Conservation (phyloP, 352 stramenopile species). For the Globisporangium solare region DNA sequence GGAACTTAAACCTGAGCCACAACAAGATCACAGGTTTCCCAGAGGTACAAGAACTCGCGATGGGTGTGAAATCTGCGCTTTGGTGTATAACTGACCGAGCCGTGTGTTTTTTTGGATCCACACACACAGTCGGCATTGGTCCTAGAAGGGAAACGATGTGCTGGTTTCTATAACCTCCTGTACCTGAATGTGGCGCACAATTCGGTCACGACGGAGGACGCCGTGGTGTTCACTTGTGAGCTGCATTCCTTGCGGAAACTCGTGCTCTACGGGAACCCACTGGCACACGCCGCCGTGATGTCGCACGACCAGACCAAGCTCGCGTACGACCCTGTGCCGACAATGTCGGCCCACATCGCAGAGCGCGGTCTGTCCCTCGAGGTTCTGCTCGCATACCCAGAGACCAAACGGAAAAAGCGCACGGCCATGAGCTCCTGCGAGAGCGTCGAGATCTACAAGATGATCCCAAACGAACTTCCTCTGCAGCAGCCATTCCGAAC, state of each 20-base stretch:
- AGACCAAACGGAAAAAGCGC: slow-evolving; percentile 60
- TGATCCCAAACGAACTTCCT: slow-evolving; percentile 60
- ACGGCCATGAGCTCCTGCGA: slow-evolving; percentile 45
- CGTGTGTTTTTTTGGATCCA: too few relatives aligned
- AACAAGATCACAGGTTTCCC: slow-evolving; percentile 75
- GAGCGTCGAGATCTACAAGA: slow-evolving; percentile 81
- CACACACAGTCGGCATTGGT: slow-evolving; percentile 35
- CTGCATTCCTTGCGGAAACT: slow-evolving; percentile 60
- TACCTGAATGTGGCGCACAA: slow-evolving; percentile 80
- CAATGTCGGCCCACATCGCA: slow-evolving; percentile 35
- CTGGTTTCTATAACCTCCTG: slow-evolving; percentile 57
- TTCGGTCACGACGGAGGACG: slow-evolving; percentile 43
- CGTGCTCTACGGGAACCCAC: slow-evolving; percentile 71
- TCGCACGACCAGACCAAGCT: slow-evolving; percentile 64
- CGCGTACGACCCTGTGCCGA: slow-evolving; percentile 65
- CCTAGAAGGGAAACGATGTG: slow-evolving; percentile 51
- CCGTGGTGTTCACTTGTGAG: slow-evolving; percentile 38
- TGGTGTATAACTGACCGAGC: too few relatives aligned
- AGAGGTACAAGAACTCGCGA: slow-evolving; percentile 25
- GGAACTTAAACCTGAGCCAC: slow-evolving; percentile 74
- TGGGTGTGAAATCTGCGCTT: too few relatives aligned
- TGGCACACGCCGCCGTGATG: slow-evolving; percentile 51
- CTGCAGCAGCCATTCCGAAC: slow-evolving; percentile 52
- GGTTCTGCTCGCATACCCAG: slow-evolving; percentile 58
- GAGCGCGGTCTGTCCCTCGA: slow-evolving; percentile 20